Percentiles rank a stretch among this genome's conserved stretches.
phyloP scores from a whole-genome alignment of 2,329 filamentous ascomycete species.

The Fusarium decemcellulare region DNA sequence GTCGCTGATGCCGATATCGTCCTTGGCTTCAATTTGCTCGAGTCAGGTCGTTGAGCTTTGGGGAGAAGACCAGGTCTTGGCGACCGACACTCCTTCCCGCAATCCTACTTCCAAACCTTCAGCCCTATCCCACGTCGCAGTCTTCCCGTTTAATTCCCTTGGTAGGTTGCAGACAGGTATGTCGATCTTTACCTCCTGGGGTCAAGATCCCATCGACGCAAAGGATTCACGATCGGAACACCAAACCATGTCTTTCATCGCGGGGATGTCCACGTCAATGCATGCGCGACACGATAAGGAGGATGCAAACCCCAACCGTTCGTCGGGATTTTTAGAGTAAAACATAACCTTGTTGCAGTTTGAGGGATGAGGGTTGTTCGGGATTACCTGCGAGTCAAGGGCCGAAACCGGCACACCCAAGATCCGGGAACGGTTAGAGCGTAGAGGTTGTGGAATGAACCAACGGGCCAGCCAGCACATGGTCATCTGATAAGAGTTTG shows the following conservation, averaged over 20 bases:
- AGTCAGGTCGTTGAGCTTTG: not conserved
- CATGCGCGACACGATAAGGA: not conserved
- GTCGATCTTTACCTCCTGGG: constrained; percentile 3
- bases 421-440: not conserved
- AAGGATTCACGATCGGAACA: not conserved
- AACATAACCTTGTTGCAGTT: not conserved
- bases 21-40: too few species aligned
- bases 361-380: not conserved
- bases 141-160: not conserved
- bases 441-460: not conserved
- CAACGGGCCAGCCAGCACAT: not conserved
- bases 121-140: constrained; percentile 6
- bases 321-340: constrained; percentile 1
- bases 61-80: not conserved
- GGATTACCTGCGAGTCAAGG: not conserved
- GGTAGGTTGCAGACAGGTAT: not conserved
- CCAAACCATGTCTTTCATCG: not conserved
- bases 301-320: constrained; percentile 4
- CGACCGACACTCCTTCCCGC: not conserved
- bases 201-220: not conserved
- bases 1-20: too few species aligned
- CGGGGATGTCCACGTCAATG: not conserved
- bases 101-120: not conserved
- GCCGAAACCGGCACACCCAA: not conserved
- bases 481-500: not conserved